phyloP scores from a whole-genome alignment of 768 basidiomycete genomes.

The Chiua virens region DNA sequence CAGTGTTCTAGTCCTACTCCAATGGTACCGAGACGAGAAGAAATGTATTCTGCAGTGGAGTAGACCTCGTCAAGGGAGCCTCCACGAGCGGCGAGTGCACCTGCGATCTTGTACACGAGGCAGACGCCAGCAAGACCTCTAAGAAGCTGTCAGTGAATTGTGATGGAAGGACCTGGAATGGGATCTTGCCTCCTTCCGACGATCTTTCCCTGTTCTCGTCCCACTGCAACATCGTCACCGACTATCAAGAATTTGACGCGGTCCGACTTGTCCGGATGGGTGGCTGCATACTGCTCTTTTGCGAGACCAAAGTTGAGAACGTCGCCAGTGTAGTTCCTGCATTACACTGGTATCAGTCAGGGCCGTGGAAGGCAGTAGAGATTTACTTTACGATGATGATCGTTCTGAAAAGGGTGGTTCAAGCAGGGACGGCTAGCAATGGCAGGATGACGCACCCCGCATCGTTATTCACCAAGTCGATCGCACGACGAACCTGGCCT shows the following conservation, averaged over 20 bases:
- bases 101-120: slow-evolving; percentile 88
- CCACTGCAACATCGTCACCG: slow-evolving; percentile 89
- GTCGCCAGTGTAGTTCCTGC: slow-evolving; percentile 92
- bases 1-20: slow-evolving; percentile 89
- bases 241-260: slow-evolving; percentile 77
- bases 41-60: slow-evolving; percentile 60
- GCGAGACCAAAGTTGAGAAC: slow-evolving; percentile 91
- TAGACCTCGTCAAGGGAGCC: slow-evolving; percentile 70
- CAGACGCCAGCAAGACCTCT: slow-evolving; percentile 84
- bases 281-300: slow-evolving; percentile 76
- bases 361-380: neutral
- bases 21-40: slow-evolving; percentile 72
- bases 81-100: slow-evolving; percentile 72
- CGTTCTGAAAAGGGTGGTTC: slow-evolving; percentile 44
- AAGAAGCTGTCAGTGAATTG: neutral
- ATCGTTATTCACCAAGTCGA: slow-evolving; percentile 72
- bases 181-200: slow-evolving; percentile 70
- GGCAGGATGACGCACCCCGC: slow-evolving; percentile 52
- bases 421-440: neutral
- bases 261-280: slow-evolving; percentile 65
- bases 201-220: slow-evolving; percentile 73
- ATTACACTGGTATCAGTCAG: slow-evolving; percentile 12
- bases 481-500: slow-evolving; percentile 76
- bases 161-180: neutral
- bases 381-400: slow-evolving; percentile 80